Evolutionary conservation across 75 land plant species (phyloP), one percentile per base, ranked within the genome.

Genomic region (Adiantum capillusveneris): DNA sequence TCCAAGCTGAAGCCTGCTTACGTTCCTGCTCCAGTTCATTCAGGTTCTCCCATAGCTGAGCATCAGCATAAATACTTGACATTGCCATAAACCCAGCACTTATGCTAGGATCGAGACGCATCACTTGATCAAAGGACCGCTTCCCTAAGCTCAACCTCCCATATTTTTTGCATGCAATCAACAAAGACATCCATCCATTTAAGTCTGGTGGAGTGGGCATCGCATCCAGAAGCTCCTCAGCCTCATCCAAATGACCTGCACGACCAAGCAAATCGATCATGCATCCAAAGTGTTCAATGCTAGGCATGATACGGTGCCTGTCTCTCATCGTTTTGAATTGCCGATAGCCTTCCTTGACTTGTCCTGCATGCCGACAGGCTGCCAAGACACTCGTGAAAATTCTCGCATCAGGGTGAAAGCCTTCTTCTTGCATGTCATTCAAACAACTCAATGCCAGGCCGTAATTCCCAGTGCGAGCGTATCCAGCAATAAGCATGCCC

Each of bases 401-500:
- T 22, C 68, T 42, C 2, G 68, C 67, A 73, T 84, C 79, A 11
- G 88, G 81, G n/a, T 31, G 68, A 22, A 77, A 56, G 3, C 57
- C 76, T 43, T 41, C 44, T 25, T 61, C 45, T 60, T 50, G 66
- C 79, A 83, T 79, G 9, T 45, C 49, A 46, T 29, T 26, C 29
- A 60, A 73, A 18, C 63, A 28, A 1, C 75, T 78, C 57, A 76
- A 54, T 26, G 76, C 88, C 41, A 62, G 68, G 42, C 69, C 75
- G 37, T 62, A 59, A 57, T 74, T 60, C 41, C 53, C 54, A 34
- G 70, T 74, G 25, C 60, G 74, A 11, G 74, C 36, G 34, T 84
- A 77, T 7, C 87, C 83, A 65, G 57, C 70, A 51, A 80, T 43
- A 77, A 84, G 70, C 0, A 83, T 67, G 62, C 80, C 80, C 83